Evolutionary conservation across 305 asterid species (phyloP), one percentile per base, ranked within the genome.

Genomic region (Fraxinus ornus): DNA sequence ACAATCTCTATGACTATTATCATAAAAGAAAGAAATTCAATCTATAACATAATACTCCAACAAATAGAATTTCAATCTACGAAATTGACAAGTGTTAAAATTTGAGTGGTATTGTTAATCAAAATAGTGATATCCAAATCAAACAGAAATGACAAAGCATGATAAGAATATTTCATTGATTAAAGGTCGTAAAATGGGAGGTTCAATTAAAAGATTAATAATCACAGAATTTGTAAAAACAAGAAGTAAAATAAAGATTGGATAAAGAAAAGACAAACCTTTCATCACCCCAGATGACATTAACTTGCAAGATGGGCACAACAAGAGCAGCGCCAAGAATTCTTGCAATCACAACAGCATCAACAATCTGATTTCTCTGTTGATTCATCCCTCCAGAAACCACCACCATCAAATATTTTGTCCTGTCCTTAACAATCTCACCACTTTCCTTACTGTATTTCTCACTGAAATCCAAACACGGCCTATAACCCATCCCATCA

Each of bases 231-330:
- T 62, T 7, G 26, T 5, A 62, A 49, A 49, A 57, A 9, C 55
- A 44, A 57, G 24, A 57, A 57, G 21, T 2, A 57, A 57, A 57
- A 57, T 57, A 57, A 19, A n/a, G 68, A 57, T 6, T 57, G 68
- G 12, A 5, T 0, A 44, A 44, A 17, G 21, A 19, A 57, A 19
- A 70, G 47, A 79, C 89, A 62, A 83, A 92, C 98, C 98, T 95
- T 88, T 95, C 98, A 85, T 95, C 98, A 52, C 98, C 96, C 98
- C 98, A 95, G n/a, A 95, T 95, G 72, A 92, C 97, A 88, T 95
- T 95, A 66, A 95, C 97, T 88, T 93, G 98, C 89, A 95, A 85
- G 83, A 87, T 89, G 57, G 97, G 98, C 66, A 94, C 95, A 82
- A 94, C 97, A 79, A 94, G 87, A 80, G 97, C 91, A 32, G 98